Evolutionary conservation across 1,284 basidiomycete species (phyloP), one percentile per base, ranked within the genome.

Genomic region (Tylopilus sp.): DNA sequence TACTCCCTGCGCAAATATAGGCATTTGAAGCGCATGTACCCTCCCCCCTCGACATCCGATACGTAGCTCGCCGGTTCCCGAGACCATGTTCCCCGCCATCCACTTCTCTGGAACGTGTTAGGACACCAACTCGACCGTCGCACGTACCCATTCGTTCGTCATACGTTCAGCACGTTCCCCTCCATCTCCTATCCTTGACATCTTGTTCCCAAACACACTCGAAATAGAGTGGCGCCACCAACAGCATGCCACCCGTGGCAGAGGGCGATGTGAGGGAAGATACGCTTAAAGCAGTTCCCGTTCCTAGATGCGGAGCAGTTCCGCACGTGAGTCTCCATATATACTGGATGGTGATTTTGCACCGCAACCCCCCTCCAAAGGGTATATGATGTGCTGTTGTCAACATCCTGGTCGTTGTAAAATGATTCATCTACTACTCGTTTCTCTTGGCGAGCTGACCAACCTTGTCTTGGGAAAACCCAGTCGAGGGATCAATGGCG

Each of bases 1-100:
- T 92, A 93, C 62, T 86, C 88, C 5, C 71, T 95, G 43, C 81
- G 87, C 59, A 95, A 95, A 68, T 95, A 92, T 61, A 80, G 92
- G 38, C 82, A 92, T 67, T 71, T 95, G 50, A 84, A 83, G 61
- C 75, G 86, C 44, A 79, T 82, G 71, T 94, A 94, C 63, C 77
- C 81, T 25, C 51, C 56, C 6, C 48, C 19, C 19, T 35, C 53
- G 12, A 29, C 46, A n/a, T 48, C 53, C 6, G 50, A 56, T 25
- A 25, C 55, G 31, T 61, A 25, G 34, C 31, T 12, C 16, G 36
- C 30, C 15, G 41, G 18, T 25, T 19, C 36, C 31, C 13, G 33
- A 34, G n/a, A 43, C 19, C 10, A 37, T 37, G 19, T n/a, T 15
- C 21, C 13, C 35, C n/a, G 7, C 10, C 29, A 15, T 5, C 4